Evolutionary conservation across 352 stramenopile genomes (phyloP), one percentile per base, ranked within the genome.

Genomic region (Globisporangium parvum): DNA sequence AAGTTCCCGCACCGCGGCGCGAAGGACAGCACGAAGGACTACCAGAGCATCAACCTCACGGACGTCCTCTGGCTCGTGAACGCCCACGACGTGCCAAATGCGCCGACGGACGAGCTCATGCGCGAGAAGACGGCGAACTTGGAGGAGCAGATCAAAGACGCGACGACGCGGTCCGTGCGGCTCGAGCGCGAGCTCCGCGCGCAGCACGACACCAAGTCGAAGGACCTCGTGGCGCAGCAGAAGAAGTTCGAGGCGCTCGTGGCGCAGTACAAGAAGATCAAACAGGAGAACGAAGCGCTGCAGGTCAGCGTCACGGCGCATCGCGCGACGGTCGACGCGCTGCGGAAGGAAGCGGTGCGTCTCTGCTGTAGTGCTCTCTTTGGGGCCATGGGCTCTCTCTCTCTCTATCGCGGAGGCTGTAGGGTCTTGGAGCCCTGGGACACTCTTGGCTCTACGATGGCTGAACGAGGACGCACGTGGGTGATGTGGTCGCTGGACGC

Each of bases 1-100:
- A 92, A 91, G 51, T 95, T 95, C 57, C 60, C 81, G 10, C 75
- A 90, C 53, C 80, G 83, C 12, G 75, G 80, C 53, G 83, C 76
- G 26, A 95, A 95, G 57, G 85, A 95, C 57, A 91, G 85, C 63
- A 95, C 85, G 47, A 95, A 93, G 49, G 85, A 95, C 59, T 95
- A 95, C 62, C 80, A 91, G 60, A 95, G 82, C 55, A 86, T 95
- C 42, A 84, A 80, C 59, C 59, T 95, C 28, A 83, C 73, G 24
- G 76, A 91, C 39, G 75, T 95, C 9, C 82, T 80, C 66, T 95
- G 85, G 85, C 72, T 95, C 57, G 79, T 95, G 31, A 95, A 88
- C 47, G 85, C 74, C 8, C 72, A 86, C 33, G 85, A 95, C 47
- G 63, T 80, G 50, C 80, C 75, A 26, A 72, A 77, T 17, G 82